Evolutionary conservation across 2,329 filamentous ascomycete species (phyloP).

Genomic region (Penicillium sp.): DNA sequence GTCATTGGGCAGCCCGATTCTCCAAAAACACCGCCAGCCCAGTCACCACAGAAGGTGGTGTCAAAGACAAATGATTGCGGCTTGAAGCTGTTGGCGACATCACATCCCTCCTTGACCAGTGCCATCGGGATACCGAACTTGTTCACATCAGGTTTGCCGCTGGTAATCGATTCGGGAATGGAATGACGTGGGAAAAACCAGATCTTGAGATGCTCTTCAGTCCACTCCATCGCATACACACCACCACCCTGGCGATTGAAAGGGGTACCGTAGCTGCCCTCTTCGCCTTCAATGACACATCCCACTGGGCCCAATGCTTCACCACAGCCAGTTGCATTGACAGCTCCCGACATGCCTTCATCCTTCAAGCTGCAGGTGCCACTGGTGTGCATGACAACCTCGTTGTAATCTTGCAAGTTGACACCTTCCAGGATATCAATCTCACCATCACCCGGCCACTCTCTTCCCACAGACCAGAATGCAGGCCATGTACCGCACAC

Average conservation of each 20-base stretch:
- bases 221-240: slow-evolving; percentile 48
- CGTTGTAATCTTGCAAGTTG: slow-evolving; percentile 40
- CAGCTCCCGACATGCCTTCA: slow-evolving; percentile 46
- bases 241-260: slow-evolving; percentile 51
- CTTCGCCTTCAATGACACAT: slow-evolving; percentile 39
- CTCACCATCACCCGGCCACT: slow-evolving; percentile 43
- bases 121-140: slow-evolving; percentile 45
- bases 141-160: slow-evolving; percentile 41
- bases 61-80: slow-evolving; percentile 45
- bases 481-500: slow-evolving; percentile 50
- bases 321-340: slow-evolving; percentile 48
- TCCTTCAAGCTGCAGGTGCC: slow-evolving; percentile 41
- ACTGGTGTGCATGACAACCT: slow-evolving; percentile 48
- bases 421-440: slow-evolving; percentile 52
- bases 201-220: slow-evolving; percentile 43
- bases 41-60: slow-evolving; percentile 52
- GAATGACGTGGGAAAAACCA: slow-evolving; percentile 47
- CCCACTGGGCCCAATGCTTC: slow-evolving; percentile 35
- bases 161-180: slow-evolving; percentile 44
- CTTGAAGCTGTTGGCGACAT: slow-evolving; percentile 39
- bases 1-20: slow-evolving; percentile 54
- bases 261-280: slow-evolving; percentile 45
- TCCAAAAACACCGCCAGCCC: slow-evolving; percentile 46
- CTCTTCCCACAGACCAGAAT: slow-evolving; percentile 42
- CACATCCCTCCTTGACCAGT: slow-evolving; percentile 40